These are phyloP conservation scores for Wickerhamiella lipophila DNA, from an alignment of 805 yeast genomes.

Conservation along the genomic window DNA sequence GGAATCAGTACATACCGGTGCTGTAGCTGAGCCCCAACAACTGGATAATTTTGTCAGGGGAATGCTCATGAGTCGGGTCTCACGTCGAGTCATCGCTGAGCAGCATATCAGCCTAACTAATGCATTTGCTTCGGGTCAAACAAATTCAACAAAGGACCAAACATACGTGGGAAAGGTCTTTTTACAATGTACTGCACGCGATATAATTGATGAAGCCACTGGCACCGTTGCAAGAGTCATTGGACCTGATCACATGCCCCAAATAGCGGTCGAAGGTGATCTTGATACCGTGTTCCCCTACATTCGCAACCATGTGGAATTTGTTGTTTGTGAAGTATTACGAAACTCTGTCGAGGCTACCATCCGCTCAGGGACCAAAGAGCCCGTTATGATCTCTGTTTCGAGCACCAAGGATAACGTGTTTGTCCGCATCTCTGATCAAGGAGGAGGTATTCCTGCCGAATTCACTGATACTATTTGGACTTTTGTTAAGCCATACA, in stretches of 20 bases:
- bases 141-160: slow-evolving; percentile 30
- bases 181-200: slow-evolving; percentile 60
- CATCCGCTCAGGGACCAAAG: slow-evolving; percentile 29
- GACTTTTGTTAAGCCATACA: slow-evolving; percentile 53
- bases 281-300: slow-evolving; percentile 58
- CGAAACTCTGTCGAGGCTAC: slow-evolving; percentile 81
- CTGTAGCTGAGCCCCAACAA: slow-evolving; percentile 44
- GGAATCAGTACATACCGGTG: slow-evolving; percentile 38
- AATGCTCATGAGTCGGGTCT: slow-evolving; percentile 71
- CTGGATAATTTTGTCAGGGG: slow-evolving; percentile 66
- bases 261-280: slow-evolving; percentile 63
- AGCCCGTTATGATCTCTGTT: slow-evolving; percentile 65
- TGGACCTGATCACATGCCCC: slow-evolving; percentile 37
- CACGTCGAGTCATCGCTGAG: slow-evolving; percentile 81
- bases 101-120: slow-evolving; percentile 75
- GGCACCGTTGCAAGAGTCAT: slow-evolving; percentile 42
- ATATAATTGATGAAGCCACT: slow-evolving; percentile 41
- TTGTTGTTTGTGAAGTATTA: slow-evolving; percentile 73
- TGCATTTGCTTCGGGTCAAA: slow-evolving; percentile 40
- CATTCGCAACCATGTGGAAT: slow-evolving; percentile 74
- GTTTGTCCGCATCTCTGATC: slow-evolving; percentile 69
- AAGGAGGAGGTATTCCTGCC: slow-evolving; percentile 73
- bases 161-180: slow-evolving; percentile 61
- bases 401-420: slow-evolving; percentile 54
- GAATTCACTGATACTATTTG: slow-evolving; percentile 53